Percentiles rank a stretch among this genome's conserved stretches.
These are phyloP conservation scores for Potentilla sterilis DNA, from an alignment of 306 rosid species.

Conservation along the genomic window DNA sequence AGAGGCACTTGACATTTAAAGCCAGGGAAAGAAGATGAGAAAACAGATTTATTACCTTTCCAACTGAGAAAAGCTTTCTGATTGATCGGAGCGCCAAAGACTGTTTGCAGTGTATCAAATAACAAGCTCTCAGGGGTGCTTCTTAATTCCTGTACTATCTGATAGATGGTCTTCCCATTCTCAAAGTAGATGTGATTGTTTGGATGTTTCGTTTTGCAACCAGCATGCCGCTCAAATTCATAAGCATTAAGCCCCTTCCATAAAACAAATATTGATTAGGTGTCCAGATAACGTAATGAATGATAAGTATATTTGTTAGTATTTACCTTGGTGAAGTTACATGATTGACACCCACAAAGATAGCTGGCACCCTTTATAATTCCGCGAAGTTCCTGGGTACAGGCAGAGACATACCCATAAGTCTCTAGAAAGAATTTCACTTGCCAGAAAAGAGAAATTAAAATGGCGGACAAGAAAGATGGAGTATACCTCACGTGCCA, in stretches of 20 bases:
- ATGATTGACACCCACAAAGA: slow-evolving; percentile 78
- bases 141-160: slow-evolving; percentile 76
- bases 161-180: slow-evolving; percentile 83
- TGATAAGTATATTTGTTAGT: slow-evolving; percentile 28
- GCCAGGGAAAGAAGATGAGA: neutral
- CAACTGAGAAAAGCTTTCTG: slow-evolving; percentile 76
- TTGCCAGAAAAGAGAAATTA: neutral
- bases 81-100: slow-evolving; percentile 79
- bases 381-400: slow-evolving; percentile 74
- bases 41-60: slow-evolving; percentile 51
- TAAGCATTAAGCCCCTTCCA: slow-evolving; percentile 75
- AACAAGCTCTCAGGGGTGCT: slow-evolving; percentile 74
- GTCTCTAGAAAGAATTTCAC: slow-evolving; percentile 19
- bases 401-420: slow-evolving; percentile 23
- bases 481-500: slow-evolving; percentile 62
- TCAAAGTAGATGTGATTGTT: slow-evolving; percentile 83
- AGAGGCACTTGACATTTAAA: too few species aligned
- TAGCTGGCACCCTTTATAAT: slow-evolving; percentile 80
- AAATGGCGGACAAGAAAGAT: slow-evolving; percentile 14
- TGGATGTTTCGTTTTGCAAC: slow-evolving; percentile 84
- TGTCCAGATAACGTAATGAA: slow-evolving; percentile 16
- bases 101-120: slow-evolving; percentile 71
- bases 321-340: slow-evolving; percentile 62
- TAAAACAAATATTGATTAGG: slow-evolving; percentile 9
- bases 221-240: slow-evolving; percentile 82